These are phyloP conservation scores for Amphicarpaea edgeworthii DNA, from an alignment of 306 rosid genomes.

Conservation along the genomic window DNA sequence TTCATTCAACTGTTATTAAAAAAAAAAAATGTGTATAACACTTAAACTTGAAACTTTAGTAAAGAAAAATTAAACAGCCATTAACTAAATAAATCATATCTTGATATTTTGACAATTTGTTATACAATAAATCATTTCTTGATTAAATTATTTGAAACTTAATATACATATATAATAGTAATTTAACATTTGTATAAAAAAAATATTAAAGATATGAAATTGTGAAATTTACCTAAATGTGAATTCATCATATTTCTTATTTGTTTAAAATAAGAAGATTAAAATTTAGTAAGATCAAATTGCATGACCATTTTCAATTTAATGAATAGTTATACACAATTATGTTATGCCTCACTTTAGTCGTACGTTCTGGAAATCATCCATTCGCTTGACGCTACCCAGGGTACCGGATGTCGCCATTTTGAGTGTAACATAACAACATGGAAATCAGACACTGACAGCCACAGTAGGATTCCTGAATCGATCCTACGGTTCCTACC, in stretches of 20 bases:
- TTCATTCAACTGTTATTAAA: too few species aligned
- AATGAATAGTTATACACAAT: neutral
- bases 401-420: conserved; percentile 44
- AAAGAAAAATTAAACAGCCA: neutral
- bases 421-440: conserved; percentile 4
- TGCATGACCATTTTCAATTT: neutral
- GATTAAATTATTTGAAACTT: neutral
- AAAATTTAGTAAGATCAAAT: neutral
- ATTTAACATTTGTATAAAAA: too few species aligned
- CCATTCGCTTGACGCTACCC: too few species aligned
- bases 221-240: neutral
- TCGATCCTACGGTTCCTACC: neutral
- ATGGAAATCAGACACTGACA: neutral
- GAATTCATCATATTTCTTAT: neutral
- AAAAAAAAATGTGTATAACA: neutral
- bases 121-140: too few species aligned
- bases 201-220: neutral
- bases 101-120: too few species aligned
- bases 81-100: neutral
- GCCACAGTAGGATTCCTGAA: too few species aligned
- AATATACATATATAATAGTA: too few species aligned
- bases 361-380: neutral
- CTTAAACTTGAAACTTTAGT: neutral
- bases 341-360: neutral
- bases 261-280: neutral